Percentiles rank a stretch among this genome's conserved stretches.
phyloP scores from a whole-genome alignment of 2,329 filamentous ascomycete genomes.

The Fusarium liriodendri region DNA sequence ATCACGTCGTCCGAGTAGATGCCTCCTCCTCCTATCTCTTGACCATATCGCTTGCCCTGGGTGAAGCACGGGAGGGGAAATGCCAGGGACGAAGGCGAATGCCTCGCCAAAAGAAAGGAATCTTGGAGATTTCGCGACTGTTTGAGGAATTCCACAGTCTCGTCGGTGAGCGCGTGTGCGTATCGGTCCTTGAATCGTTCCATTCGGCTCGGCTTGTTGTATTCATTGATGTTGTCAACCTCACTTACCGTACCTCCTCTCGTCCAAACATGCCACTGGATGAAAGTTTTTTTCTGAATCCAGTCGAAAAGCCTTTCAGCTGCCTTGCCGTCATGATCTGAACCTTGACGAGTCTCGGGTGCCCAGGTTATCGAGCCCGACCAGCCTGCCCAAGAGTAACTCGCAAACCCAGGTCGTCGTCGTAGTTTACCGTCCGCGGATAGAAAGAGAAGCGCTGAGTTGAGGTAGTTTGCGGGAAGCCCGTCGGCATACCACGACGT shows the following conservation, averaged over 20 bases:
- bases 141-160: background rate
- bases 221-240: background rate
- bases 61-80: background rate
- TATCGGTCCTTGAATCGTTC: background rate
- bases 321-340: background rate
- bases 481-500: background rate
- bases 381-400: constrained; percentile 34
- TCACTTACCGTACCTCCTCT: background rate
- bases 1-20: constrained; percentile 1
- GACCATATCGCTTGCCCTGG: background rate
- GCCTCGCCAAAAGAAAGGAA: background rate
- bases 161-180: background rate
- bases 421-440: background rate
- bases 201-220: background rate
- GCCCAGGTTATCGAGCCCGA: constrained; percentile 12
- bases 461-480: background rate
- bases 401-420: constrained; percentile 18
- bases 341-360: background rate
- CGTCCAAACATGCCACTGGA: constrained; percentile 7
- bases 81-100: background rate
- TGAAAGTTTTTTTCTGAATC: constrained; percentile 4
- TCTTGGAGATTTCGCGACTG: too few relatives aligned
- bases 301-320: constrained; percentile 4
- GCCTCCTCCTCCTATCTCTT: background rate
- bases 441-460: background rate